phyloP scores from a whole-genome alignment of 805 yeast genomes.

The Phaffomyces opuntiae region DNA sequence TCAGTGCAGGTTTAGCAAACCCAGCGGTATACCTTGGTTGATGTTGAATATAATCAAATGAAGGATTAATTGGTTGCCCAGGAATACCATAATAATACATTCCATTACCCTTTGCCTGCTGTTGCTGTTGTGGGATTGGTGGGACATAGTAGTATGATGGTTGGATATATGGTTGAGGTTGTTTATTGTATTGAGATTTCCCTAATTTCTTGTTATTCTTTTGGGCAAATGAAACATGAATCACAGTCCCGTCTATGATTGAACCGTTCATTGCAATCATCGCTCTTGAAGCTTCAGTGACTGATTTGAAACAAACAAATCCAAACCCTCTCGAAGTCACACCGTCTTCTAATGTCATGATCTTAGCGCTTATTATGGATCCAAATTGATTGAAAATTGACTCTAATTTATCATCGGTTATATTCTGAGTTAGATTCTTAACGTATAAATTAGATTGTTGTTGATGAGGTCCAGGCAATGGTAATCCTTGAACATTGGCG shows the following conservation, averaged over 20 bases:
- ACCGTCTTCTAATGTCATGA: conserved; percentile 35
- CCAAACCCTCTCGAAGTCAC: conserved; percentile 63
- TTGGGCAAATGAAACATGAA: conserved; percentile 70
- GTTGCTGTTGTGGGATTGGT: no score
- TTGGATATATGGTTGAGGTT: background rate
- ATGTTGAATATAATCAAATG: no score
- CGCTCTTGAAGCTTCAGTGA: conserved; percentile 59
- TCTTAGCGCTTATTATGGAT: conserved; percentile 41
- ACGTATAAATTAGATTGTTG: conserved; percentile 69
- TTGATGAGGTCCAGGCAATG: conserved; percentile 38
- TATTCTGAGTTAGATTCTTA: conserved; percentile 45
- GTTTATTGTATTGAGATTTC: background rate
- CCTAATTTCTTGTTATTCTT: conserved; percentile 49
- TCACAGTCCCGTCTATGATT: conserved; percentile 42
- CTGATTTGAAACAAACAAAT: conserved; percentile 61
- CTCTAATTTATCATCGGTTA: conserved; percentile 44
- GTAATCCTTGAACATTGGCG: conserved; percentile 10
- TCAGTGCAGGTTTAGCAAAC: background rate
- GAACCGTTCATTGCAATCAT: conserved; percentile 57
- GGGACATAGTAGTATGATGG: background rate
- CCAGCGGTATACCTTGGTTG: background rate
- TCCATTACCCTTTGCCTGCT: no score
- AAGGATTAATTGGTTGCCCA: no score
- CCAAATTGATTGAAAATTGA: conserved; percentile 39
- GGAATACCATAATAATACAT: no score